Percentiles rank a stretch among this genome's conserved stretches.
Evolutionary conservation across 805 yeast genomes (phyloP).

Genomic region (Candida quercuum): DNA sequence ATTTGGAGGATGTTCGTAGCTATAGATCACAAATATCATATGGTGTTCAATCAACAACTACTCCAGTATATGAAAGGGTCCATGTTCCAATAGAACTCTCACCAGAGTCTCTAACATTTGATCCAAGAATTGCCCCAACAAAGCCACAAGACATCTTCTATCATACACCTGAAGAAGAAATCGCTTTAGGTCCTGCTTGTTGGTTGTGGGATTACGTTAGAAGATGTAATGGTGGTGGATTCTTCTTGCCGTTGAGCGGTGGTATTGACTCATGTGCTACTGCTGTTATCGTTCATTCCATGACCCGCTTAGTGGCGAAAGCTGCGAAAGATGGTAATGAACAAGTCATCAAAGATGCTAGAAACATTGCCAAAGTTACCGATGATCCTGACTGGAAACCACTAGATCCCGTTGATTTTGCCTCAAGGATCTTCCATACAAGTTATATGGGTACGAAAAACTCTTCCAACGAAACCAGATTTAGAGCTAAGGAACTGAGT

Average conservation of each 20-base stretch:
- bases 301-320: conserved; percentile 80
- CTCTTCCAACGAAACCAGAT: conserved; percentile 82
- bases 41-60: conserved; percentile 26
- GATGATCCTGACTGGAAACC: conserved; percentile 59
- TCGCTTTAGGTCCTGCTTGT: conserved; percentile 97
- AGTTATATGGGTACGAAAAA: conserved; percentile 95
- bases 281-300: conserved; percentile 86
- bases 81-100: conserved; percentile 62
- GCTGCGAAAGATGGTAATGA: conserved; percentile 65
- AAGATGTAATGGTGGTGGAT: conserved; percentile 87
- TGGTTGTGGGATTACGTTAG: conserved; percentile 99
- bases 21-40: conserved; percentile 71
- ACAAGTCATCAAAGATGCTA: conserved; percentile 75
- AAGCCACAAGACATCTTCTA: conserved; percentile 44
- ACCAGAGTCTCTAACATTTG: conserved; percentile 53
- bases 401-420: conserved; percentile 65
- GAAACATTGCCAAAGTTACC: conserved; percentile 51
- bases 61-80: conserved; percentile 39
- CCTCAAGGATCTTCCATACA: conserved; percentile 75
- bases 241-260: conserved; percentile 89
- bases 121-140: conserved; percentile 59
- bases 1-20: conserved; percentile 83
- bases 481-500: conserved; percentile 76
- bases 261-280: conserved; percentile 99
- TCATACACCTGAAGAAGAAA: conserved; percentile 90